These are phyloP conservation scores for Brassica carinata DNA, from an alignment of 345 rosid genomes.

Conservation along the genomic window DNA sequence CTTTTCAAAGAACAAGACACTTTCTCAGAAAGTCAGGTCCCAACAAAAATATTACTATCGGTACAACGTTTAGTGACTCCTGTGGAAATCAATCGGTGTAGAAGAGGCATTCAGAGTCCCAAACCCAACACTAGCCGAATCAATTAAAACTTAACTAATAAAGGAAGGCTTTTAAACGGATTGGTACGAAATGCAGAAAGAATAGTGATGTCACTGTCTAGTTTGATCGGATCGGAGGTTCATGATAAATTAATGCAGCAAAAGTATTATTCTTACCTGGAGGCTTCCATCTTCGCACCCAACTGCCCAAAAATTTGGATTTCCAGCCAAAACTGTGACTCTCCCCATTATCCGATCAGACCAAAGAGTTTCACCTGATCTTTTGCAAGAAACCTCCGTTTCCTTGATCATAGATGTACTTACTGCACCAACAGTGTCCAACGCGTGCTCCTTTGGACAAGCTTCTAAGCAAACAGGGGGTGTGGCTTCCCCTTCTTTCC, in stretches of 20 bases:
- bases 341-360: conserved; percentile 85
- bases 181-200: conserved; percentile 10
- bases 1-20: conserved; percentile 10
- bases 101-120: conserved; percentile 4
- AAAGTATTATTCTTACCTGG: conserved; percentile 54
- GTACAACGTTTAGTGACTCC: background rate
- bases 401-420: conserved; percentile 69
- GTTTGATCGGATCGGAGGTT: background rate
- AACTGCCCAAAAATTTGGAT: conserved; percentile 97
- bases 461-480: conserved; percentile 89
- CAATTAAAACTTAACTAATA: background rate
- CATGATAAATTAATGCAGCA: conserved; percentile 8
- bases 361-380: conserved; percentile 81
- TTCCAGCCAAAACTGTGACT: conserved; percentile 94
- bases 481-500: conserved; percentile 68
- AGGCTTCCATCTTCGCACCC: conserved; percentile 98
- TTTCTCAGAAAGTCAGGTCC: conserved; percentile 9
- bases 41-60: conserved; percentile 3
- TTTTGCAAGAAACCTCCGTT: conserved; percentile 79
- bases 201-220: background rate
- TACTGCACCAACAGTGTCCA: conserved; percentile 74
- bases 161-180: conserved; percentile 10
- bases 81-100: background rate
- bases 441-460: conserved; percentile 72
- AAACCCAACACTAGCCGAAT: background rate